Evolutionary conservation across 768 basidiomycete species (phyloP).

Genomic region (Rhizopogon vinicolor): DNA sequence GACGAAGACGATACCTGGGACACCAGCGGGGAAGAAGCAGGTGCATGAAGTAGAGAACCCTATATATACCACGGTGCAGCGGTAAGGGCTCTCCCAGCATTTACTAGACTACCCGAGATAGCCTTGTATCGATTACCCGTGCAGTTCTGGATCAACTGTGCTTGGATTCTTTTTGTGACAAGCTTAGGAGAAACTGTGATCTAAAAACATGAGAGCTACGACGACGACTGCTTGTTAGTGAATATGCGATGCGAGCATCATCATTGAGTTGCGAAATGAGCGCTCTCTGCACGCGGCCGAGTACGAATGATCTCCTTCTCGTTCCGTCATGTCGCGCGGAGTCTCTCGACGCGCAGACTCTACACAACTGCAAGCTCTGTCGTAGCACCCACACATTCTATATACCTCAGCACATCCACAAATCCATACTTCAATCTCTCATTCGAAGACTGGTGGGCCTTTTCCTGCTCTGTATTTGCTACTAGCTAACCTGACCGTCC

Average conservation of each 20-base stretch:
- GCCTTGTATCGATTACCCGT: neutral
- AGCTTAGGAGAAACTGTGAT: neutral
- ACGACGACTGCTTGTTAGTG: too few relatives aligned
- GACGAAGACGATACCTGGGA: slow-evolving; percentile 85
- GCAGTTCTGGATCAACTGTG: neutral
- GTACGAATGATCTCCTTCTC: slow-evolving; percentile 22
- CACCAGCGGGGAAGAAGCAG: slow-evolving; percentile 73
- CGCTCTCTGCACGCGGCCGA: neutral
- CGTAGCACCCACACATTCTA: slow-evolving; percentile 39
- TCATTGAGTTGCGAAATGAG: neutral
- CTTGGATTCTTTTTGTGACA: neutral
- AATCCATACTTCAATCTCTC: slow-evolving; percentile 89
- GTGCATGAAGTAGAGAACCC: slow-evolving; percentile 89
- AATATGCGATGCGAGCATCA: too few relatives aligned
- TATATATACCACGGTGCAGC: slow-evolving; percentile 80
- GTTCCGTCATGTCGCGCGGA: slow-evolving; percentile 26
- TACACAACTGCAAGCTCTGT: slow-evolving; percentile 14
- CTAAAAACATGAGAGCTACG: neutral
- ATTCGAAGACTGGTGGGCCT: slow-evolving; percentile 79
- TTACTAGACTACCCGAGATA: neutral
- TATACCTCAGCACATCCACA: slow-evolving; percentile 72
- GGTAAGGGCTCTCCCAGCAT: slow-evolving; percentile 36
- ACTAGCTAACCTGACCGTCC: neutral
- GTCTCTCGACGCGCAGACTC: slow-evolving; percentile 8
- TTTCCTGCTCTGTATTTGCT: slow-evolving; percentile 1